Evolutionary conservation across 2,329 filamentous ascomycete genomes (phyloP), one percentile per base, ranked within the genome.

Genomic region (Conoideocrella luteorostrata): DNA sequence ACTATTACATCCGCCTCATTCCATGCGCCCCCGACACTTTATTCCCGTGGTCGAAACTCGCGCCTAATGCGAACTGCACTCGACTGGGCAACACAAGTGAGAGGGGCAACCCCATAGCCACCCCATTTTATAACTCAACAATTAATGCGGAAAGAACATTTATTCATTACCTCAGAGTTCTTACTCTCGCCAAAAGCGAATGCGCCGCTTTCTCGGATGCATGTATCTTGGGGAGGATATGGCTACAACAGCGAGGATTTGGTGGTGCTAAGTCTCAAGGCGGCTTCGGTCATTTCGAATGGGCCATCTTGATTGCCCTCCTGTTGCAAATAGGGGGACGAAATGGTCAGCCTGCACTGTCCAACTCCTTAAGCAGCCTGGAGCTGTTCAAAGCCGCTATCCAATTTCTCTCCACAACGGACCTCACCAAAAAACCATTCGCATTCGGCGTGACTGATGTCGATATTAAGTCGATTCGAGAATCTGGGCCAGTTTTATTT

Each of bases 281-380:
- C 35, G 93, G 93, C 0, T 96, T 98, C 60, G 93, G 93, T 3
- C 81, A 88, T 52, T 95, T 95, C 51, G 93, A 98, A 61, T 97
- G 88, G 88, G 77, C 86, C 1, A 69, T 80, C n/a, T 68, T 93
- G 39, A 77, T 90, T 59, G 87, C 90, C 24, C 70, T 95, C 12
- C 69, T 97, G 2, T 71, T 97, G 33, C 82, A 88, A 61, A 80
- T 78, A n/a, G 87, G 87, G 21, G 84, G 82, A 6, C 76, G 79
- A 6, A 83, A 82, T 47, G 85, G 86, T 2, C 77, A 81, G 50
- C 75, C 84, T 2, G 68, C 87, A 5, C 72, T 97, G 13, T 88
- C 89, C 5, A 73, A 79, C 5, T 87, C 87, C 7, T 85, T 95
- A 55, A 95, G 86, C 67, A 86, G 85, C 63, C 93, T 91, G 20